Conservation (phyloP, 2,329 filamentous ascomycete species). For the Mycosphaerelloides madeirae region DNA sequence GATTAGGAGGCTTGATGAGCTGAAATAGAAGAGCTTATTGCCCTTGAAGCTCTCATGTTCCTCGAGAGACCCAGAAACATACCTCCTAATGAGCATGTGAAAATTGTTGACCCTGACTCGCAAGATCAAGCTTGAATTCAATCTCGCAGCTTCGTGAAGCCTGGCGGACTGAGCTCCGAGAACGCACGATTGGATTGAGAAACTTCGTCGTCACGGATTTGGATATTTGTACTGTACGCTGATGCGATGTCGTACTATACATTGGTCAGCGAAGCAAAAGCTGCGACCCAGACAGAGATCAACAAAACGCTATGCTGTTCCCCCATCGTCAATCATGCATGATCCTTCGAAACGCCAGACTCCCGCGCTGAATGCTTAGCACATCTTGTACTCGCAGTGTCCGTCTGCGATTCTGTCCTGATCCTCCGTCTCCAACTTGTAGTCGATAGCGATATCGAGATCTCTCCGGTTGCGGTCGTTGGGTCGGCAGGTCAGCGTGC, state of each 20-base stretch:
- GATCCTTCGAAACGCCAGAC: slow-evolving; percentile 7
- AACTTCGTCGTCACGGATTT: no score
- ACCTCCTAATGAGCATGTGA: no score
- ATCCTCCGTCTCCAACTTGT: slow-evolving; percentile 75
- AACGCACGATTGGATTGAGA: no score
- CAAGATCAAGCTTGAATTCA: no score
- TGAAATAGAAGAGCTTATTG: no score
- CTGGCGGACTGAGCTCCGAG: no score
- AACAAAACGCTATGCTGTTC: slow-evolving; percentile 8
- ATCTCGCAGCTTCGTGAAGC: no score
- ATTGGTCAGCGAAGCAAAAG: slow-evolving; percentile 36
- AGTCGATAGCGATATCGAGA: slow-evolving; percentile 83
- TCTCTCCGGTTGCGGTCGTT: slow-evolving; percentile 94
- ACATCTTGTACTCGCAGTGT: slow-evolving; percentile 72
- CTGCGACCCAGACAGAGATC: slow-evolving; percentile 29
- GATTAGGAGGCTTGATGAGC: no score
- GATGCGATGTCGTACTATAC: slow-evolving; percentile 17
- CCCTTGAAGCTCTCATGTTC: no score
- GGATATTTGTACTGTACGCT: no score
- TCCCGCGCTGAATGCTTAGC: slow-evolving; percentile 25
- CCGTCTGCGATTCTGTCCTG: slow-evolving; percentile 64
- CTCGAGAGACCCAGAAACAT: no score
- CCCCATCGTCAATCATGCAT: slow-evolving; percentile 17
- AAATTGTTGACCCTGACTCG: no score
- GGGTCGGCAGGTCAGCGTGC: slow-evolving; percentile 73